phyloP scores from a whole-genome alignment of 108 stramenopile genomes.

The Nitzschia sp. region DNA sequence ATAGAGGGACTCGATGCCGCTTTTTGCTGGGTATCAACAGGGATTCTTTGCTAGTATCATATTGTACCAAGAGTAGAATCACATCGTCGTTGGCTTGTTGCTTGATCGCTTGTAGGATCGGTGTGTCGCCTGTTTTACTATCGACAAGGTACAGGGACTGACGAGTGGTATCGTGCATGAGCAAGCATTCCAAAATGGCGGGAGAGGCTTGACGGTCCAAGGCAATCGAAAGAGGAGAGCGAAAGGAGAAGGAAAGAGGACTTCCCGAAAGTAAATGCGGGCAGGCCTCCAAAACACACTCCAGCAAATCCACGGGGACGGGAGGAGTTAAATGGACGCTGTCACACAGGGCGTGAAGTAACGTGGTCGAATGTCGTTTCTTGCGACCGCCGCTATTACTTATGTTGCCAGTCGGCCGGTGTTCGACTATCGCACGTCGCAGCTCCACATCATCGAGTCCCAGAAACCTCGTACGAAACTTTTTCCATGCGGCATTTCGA shows the following conservation, averaged over 20 bases:
- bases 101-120: not conserved
- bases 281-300: not conserved
- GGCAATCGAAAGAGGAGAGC: conserved; percentile 1
- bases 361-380: not conserved
- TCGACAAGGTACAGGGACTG: not conserved
- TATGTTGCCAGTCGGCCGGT: not conserved
- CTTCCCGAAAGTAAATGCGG: not conserved
- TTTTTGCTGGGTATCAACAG: conserved; percentile 13
- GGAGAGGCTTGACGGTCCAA: conserved; percentile 4
- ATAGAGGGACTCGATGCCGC: conserved; percentile 1
- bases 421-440: conserved; percentile 1
- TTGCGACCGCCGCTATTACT: not conserved
- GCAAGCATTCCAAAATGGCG: not conserved
- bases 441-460: conserved; percentile 6
- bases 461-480: conserved; percentile 8
- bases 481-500: conserved; percentile 11
- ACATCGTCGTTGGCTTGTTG: not conserved
- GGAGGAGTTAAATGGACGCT: not conserved
- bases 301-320: not conserved
- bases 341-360: not conserved
- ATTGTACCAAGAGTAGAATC: conserved; percentile 7
- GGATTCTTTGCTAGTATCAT: conserved; percentile 7
- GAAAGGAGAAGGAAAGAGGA: not conserved
- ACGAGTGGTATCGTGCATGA: not conserved
- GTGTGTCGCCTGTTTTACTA: conserved; percentile 4